Percentiles rank a stretch among this genome's conserved stretches.
These are phyloP conservation scores for Trichosporon asahii DNA, from an alignment of 1,284 basidiomycete species.

Conservation along the genomic window DNA sequence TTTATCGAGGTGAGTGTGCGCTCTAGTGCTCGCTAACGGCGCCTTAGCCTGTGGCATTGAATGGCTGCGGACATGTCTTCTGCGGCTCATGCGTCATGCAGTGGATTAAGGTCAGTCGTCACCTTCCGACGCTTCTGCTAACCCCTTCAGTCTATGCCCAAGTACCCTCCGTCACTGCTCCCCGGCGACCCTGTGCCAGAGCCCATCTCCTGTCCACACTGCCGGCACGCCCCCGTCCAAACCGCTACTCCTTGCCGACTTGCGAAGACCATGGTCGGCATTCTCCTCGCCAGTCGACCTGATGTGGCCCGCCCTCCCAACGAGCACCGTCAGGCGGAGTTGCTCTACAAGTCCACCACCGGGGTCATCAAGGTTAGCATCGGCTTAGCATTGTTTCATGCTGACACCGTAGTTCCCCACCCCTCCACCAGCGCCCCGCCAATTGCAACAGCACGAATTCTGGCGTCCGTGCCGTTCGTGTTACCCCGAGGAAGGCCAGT, in stretches of 20 bases:
- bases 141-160: conserved; percentile 56
- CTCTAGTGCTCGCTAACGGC: background rate
- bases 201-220: conserved; percentile 32
- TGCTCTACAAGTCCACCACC: conserved; percentile 15
- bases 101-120: conserved; percentile 25
- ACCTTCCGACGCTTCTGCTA: background rate
- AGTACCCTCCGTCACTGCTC: conserved; percentile 68
- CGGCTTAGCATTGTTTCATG: background rate
- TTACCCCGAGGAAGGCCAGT: conserved; percentile 25
- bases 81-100: conserved; percentile 28
- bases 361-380: conserved; percentile 21
- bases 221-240: conserved; percentile 26
- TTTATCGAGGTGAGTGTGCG: conserved; percentile 22
- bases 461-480: conserved; percentile 29
- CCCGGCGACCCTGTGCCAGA: conserved; percentile 71
- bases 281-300: conserved; percentile 23
- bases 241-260: conserved; percentile 23
- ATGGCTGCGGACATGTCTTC: conserved; percentile 31
- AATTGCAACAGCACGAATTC: conserved; percentile 20
- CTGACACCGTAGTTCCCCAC: conserved; percentile 25
- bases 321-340: conserved; percentile 22
- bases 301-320: conserved; percentile 21
- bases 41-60: conserved; percentile 26
- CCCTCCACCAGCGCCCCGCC: conserved; percentile 24
- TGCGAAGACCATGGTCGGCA: conserved; percentile 24